A percentile compares a stretch with the other conserved stretches of the same genome.
Conservation (phyloP, 2,329 filamentous ascomycete genomes). For the Cercospora zeina region DNA sequence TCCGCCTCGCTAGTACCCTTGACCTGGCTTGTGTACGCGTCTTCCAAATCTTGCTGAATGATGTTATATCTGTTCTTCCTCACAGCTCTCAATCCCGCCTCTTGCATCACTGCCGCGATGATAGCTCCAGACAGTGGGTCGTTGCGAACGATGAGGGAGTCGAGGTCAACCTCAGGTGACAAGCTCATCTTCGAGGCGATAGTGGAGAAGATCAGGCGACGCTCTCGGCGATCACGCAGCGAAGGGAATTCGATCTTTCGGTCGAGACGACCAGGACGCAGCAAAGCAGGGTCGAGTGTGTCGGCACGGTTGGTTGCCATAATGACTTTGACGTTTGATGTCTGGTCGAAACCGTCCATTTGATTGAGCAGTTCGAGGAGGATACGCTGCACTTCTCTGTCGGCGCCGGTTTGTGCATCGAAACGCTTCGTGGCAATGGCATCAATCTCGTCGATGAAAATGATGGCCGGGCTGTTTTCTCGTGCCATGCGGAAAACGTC, state of each 20-base stretch:
- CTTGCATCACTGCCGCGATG: constrained; percentile 99
- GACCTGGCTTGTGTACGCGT: constrained; percentile 95
- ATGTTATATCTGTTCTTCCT: constrained; percentile 99
- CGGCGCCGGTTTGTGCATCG: constrained; percentile 95
- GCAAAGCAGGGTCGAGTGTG: constrained; percentile 89
- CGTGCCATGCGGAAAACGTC: constrained; percentile 99
- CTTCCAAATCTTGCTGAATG: constrained; percentile 93
- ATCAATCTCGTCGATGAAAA: constrained; percentile 99
- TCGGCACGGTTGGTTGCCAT: constrained; percentile 99
- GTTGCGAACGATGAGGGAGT: constrained; percentile 93
- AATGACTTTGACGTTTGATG: constrained; percentile 98
- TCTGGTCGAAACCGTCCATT: constrained; percentile 99
- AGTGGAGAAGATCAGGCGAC: constrained; percentile 94
- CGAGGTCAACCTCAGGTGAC: constrained; percentile 92
- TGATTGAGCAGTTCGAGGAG: constrained; percentile 96
- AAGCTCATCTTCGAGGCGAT: constrained; percentile 97
- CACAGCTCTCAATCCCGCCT: constrained; percentile 89
- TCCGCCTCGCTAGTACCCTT: constrained; percentile 74
- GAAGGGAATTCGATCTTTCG: constrained; percentile 99
- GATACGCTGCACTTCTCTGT: constrained; percentile 98
- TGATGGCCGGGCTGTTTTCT: constrained; percentile 96
- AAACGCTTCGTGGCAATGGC: constrained; percentile 99
- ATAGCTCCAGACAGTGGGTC: constrained; percentile 93
- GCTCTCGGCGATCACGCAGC: constrained; percentile 87
- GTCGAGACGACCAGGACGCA: constrained; percentile 92